Evolutionary conservation across 1,284 basidiomycete species (phyloP).

Genomic region (Fomitiporia mediterranea): DNA sequence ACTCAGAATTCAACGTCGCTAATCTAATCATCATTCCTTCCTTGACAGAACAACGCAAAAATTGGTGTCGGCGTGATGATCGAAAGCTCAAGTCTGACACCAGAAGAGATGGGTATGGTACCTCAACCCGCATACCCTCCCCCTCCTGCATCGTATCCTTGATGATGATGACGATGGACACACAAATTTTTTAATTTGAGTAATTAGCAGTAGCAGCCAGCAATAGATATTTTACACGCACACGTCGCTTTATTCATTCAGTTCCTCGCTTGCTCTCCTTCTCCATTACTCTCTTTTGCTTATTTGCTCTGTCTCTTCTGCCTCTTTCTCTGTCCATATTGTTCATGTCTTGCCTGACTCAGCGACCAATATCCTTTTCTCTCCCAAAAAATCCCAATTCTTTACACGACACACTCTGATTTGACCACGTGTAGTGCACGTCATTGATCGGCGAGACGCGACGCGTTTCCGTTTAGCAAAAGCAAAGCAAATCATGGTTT

Average conservation of each 20-base stretch:
- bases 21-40: conserved; percentile 6
- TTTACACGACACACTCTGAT: not conserved
- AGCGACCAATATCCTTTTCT: no score
- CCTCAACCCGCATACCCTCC: conserved; percentile 39
- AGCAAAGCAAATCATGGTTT: no score
- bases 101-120: conserved; percentile 74
- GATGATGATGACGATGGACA: not conserved
- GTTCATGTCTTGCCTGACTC: not conserved
- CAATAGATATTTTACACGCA: conserved; percentile 19
- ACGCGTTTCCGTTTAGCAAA: not conserved
- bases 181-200: not conserved
- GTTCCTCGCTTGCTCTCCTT: conserved; percentile 2
- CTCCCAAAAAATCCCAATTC: conserved; percentile 1
- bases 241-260: conserved; percentile 3
- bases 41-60: conserved; percentile 77
- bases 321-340: not conserved
- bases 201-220: conserved; percentile 1
- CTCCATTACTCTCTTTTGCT: not conserved
- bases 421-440: not conserved
- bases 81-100: conserved; percentile 74
- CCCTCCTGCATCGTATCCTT: conserved; percentile 14
- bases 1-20: not conserved
- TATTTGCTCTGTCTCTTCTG: not conserved
- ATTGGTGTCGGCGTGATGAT: conserved; percentile 97
- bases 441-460: not conserved